phyloP scores from a whole-genome alignment of 768 basidiomycete genomes.

The Serendipita sp. region DNA sequence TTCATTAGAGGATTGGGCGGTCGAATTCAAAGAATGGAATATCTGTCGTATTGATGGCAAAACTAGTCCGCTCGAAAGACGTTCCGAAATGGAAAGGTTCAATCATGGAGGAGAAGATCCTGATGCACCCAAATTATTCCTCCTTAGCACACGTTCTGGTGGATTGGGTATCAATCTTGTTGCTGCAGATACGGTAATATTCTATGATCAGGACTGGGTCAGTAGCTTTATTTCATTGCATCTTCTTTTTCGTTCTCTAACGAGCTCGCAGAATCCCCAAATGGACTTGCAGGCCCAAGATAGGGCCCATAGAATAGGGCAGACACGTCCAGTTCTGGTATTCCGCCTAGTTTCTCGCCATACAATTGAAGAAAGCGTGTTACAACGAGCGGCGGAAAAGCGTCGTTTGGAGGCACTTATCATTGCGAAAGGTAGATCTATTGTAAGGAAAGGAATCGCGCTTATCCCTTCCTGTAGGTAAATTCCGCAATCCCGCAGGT shows the following conservation, averaged over 20 bases:
- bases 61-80: constrained; percentile 64
- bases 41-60: constrained; percentile 88
- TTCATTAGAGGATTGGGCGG: constrained; percentile 83
- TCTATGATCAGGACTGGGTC: constrained; percentile 89
- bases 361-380: constrained; percentile 84
- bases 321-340: constrained; percentile 77
- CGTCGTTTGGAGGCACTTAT: constrained; percentile 86
- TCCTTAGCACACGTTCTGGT: constrained; percentile 64
- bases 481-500: constrained; percentile 59
- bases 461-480: constrained; percentile 30
- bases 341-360: constrained; percentile 76
- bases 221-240: constrained; percentile 12
- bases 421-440: constrained; percentile 63
- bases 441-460: background rate
- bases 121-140: constrained; percentile 56
- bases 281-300: constrained; percentile 96
- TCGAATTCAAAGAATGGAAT: constrained; percentile 61
- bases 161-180: constrained; percentile 68
- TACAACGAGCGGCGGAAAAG: constrained; percentile 67
- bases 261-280: constrained; percentile 59
- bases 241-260: background rate
- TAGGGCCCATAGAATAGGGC: constrained; percentile 89
- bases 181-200: constrained; percentile 81
- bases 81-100: constrained; percentile 72
- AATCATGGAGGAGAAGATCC: constrained; percentile 50